phyloP scores from a whole-genome alignment of 108 stramenopile species.

The Nannochloropsis salina region DNA sequence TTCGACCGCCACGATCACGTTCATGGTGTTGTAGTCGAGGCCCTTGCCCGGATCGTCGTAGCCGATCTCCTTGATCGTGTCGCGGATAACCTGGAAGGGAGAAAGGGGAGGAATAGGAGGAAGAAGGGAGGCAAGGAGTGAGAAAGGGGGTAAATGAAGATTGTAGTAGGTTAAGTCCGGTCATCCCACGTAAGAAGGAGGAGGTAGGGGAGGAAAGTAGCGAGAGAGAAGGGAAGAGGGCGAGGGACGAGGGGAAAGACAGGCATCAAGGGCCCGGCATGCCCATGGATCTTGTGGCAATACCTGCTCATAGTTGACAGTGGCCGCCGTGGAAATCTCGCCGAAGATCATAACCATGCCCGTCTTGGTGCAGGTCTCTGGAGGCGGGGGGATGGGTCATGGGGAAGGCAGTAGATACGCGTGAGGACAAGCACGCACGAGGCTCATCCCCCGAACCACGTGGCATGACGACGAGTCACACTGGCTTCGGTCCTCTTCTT shows the following conservation, averaged over 20 bases:
- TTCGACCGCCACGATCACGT: slow-evolving; percentile 93
- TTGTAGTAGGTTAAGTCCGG: not conserved
- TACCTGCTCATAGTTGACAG: slow-evolving; percentile 89
- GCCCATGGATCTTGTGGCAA: not conserved
- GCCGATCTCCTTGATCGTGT: slow-evolving; percentile 88
- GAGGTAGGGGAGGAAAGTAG: not conserved
- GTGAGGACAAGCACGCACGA: not conserved
- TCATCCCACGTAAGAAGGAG: not conserved
- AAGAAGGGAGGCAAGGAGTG: not conserved
- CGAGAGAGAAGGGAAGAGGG: not conserved
- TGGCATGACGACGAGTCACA: no score
- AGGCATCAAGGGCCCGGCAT: not conserved
- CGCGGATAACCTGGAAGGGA: slow-evolving; percentile 66
- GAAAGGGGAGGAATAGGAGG: not conserved
- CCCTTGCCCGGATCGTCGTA: slow-evolving; percentile 83
- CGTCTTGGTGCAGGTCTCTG: slow-evolving; percentile 90
- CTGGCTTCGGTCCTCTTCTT: not conserved
- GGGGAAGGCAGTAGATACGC: not conserved
- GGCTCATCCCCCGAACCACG: not conserved
- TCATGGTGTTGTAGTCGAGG: slow-evolving; percentile 92
- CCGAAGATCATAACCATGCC: slow-evolving; percentile 97
- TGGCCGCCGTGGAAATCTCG: slow-evolving; percentile 89
- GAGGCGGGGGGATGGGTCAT: not conserved
- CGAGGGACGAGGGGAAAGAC: not conserved
- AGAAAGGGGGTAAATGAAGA: not conserved